These are phyloP conservation scores for Chamaenerion angustifolium DNA, from an alignment of 345 rosid genomes.

Conservation along the genomic window DNA sequence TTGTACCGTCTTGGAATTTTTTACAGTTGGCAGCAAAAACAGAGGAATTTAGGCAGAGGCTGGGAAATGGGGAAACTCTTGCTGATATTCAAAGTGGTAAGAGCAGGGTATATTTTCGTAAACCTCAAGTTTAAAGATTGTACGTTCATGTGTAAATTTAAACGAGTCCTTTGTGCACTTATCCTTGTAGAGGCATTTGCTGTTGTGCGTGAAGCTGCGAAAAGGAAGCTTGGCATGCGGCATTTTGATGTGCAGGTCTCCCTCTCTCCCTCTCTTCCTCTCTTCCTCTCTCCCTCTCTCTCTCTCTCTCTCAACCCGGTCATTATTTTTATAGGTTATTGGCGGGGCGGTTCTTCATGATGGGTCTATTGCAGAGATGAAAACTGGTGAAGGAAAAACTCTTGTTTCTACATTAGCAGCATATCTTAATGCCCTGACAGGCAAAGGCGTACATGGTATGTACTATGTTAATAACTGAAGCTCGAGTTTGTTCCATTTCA, in stretches of 20 bases:
- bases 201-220: conserved; percentile 94
- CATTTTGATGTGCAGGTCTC: conserved; percentile 96
- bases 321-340: conserved; percentile 41
- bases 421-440: conserved; percentile 80
- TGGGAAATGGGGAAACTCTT: conserved; percentile 47
- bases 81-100: conserved; percentile 85
- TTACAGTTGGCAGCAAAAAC: conserved; percentile 67
- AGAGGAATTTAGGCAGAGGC: conserved; percentile 51
- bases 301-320: not conserved
- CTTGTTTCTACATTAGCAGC: conserved; percentile 95
- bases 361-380: conserved; percentile 96
- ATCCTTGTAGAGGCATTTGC: conserved; percentile 66
- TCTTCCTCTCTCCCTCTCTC: not conserved
- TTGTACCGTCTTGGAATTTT: not conserved
- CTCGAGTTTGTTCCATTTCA: no score
- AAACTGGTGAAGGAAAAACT: conserved; percentile 95
- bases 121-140: conserved; percentile 1
- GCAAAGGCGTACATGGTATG: conserved; percentile 95
- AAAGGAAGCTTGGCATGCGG: conserved; percentile 95
- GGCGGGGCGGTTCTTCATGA: conserved; percentile 98
- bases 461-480: no score
- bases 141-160: conserved; percentile 1
- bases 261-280: not conserved
- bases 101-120: conserved; percentile 3
- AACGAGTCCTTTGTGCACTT: not conserved